A percentile compares a stretch with the other conserved stretches of the same genome.
Evolutionary conservation across 2,329 filamentous ascomycete species (phyloP).

Genomic region (Fusarium bactridioides): DNA sequence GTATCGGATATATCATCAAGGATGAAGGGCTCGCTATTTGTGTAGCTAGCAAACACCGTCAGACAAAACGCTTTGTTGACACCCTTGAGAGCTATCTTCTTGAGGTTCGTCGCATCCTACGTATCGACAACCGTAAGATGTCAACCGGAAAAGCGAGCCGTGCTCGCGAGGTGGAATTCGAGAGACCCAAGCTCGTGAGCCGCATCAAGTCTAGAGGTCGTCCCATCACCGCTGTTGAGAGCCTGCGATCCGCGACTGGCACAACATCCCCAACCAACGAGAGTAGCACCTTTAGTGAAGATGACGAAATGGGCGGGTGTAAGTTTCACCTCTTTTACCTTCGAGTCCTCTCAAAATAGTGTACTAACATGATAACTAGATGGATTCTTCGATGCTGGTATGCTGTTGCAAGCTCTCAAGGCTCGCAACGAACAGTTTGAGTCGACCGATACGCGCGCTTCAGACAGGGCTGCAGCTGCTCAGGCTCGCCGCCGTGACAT

Average conservation of each 20-base stretch:
- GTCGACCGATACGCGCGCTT: conserved; percentile 59
- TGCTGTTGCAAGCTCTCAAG: conserved; percentile 89
- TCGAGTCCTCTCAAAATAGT: neutral
- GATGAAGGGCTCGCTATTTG: conserved; percentile 80
- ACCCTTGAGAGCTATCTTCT: conserved; percentile 89
- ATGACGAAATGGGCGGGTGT: conserved; percentile 94
- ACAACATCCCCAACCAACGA: conserved; percentile 72
- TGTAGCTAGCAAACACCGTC: conserved; percentile 90
- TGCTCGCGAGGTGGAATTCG: conserved; percentile 61
- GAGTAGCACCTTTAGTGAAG: conserved; percentile 77
- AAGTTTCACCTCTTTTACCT: conserved; percentile 55
- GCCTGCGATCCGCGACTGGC: conserved; percentile 52
- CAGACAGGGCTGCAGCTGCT: conserved; percentile 68
- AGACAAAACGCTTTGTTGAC: conserved; percentile 90
- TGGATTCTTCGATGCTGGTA: conserved; percentile 96
- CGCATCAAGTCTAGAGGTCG: conserved; percentile 76
- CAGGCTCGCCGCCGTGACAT: conserved; percentile 70
- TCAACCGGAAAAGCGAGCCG: conserved; percentile 55
- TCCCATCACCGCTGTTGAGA: conserved; percentile 69
- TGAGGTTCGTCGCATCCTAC: conserved; percentile 85
- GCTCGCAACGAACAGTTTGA: conserved; percentile 67
- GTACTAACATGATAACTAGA: conserved; percentile 63
- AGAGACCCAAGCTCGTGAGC: conserved; percentile 48
- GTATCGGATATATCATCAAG: conserved; percentile 99
- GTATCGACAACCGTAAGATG: conserved; percentile 66